Evolutionary conservation across 306 rosid genomes (phyloP), one percentile per base, ranked within the genome.

Genomic region (Trifolium dubium): DNA sequence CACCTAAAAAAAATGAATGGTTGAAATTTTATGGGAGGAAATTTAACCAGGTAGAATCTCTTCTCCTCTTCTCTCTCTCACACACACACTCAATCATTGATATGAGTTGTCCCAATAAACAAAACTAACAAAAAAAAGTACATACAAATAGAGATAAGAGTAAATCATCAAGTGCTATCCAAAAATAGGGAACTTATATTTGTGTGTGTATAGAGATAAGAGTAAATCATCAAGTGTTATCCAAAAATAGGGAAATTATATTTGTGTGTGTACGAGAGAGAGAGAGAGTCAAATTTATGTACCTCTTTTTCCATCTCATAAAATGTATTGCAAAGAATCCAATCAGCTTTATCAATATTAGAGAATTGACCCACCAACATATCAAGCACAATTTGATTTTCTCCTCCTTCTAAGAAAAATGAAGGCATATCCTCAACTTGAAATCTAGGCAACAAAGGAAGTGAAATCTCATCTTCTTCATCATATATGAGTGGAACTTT

Each of bases 271-370:
- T 23, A 0, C 1, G 23, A 1, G 54, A 5, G 54, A 13, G 19
- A 49, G 54, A 14, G 8, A 37, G 8, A n/a, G 19, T 47, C 12
- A 51, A 17, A 2, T 15, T 1, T 17, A 7, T 32, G 10, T 64
- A 75, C 86, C 86, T 79, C 79, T 58, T 69, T 37, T 12, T 82
- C 81, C 10, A 85, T 31, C 50, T 85, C 85, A 6, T 63, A 69
- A 15, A 72, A 72, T 6, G 81, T 13, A 49, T 82, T 85, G 77
- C 70, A 83, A 0, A 85, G 55, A 11, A 83, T 4, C 81, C 85
- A 83, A 70, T 85, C 83, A 35, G 86, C 87, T 70, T 77, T 46
- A 3, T 83, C 61, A 15, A 77, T 44, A 15, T 85, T 80, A 39
- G 77, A 80, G 40, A 83, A 85, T 31, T 85, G 86, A 44, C 3